Conservation (phyloP, 148 eudicot genomes). For the Rhododendron ovatum region DNA sequence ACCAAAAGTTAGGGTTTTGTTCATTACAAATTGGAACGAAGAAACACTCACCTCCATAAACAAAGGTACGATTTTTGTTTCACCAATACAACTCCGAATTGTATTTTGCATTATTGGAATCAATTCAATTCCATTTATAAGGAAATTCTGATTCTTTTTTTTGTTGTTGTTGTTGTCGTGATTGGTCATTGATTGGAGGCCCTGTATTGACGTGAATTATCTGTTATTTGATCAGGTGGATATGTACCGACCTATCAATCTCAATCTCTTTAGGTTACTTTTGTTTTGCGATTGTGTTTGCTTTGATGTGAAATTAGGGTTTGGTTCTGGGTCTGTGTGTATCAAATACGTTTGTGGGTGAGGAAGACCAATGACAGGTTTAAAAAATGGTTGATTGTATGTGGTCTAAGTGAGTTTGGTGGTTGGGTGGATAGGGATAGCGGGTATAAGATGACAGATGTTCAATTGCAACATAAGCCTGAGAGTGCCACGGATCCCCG, state of each 20-base stretch:
- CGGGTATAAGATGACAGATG: conserved; percentile 53
- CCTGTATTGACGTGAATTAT: conserved; percentile 5
- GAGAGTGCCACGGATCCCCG: conserved; percentile 52
- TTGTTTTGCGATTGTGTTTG: conserved; percentile 14
- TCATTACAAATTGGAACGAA: background rate
- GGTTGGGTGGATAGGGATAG: conserved; percentile 8
- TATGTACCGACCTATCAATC: conserved; percentile 15
- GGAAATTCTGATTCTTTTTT: conserved; percentile 2
- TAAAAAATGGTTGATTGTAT: background rate
- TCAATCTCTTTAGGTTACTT: conserved; percentile 14
- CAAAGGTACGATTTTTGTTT: conserved; percentile 22
- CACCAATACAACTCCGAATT: background rate
- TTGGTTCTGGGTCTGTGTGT: conserved; percentile 18
- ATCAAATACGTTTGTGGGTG: conserved; percentile 18
- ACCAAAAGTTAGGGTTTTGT: conserved; percentile 8
- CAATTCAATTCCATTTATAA: conserved; percentile 2
- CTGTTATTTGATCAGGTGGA: conserved; percentile 22
- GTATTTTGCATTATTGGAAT: background rate
- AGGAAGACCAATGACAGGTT: conserved; percentile 8
- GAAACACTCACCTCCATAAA: background rate
- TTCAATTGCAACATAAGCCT: conserved; percentile 68
- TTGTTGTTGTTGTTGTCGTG: no score
- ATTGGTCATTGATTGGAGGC: background rate
- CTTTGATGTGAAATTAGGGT: conserved; percentile 21
- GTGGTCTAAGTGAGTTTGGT: conserved; percentile 11